Conservation (phyloP, 371 early-diverging fungal genomes). For the Mucor piriformis region DNA sequence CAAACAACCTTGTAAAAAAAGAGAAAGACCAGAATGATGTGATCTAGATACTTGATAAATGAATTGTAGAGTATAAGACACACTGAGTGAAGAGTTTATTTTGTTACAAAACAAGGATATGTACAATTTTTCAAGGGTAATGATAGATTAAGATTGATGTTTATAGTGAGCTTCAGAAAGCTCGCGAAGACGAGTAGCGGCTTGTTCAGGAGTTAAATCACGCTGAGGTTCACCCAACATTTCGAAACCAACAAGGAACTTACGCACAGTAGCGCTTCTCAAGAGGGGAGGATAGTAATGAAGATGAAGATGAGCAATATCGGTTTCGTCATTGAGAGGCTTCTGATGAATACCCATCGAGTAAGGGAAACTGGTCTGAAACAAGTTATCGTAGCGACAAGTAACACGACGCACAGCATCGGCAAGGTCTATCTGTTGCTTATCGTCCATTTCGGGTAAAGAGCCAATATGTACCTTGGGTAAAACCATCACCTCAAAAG, state of each 20-base stretch:
- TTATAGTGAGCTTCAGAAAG: constrained; percentile 70
- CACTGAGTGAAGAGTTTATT: background rate
- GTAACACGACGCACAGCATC: constrained; percentile 75
- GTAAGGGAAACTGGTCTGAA: constrained; percentile 91
- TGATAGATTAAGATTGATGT: constrained; percentile 2
- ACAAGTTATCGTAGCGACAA: constrained; percentile 89
- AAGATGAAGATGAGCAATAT: constrained; percentile 78
- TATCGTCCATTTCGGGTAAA: constrained; percentile 55
- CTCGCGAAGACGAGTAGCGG: constrained; percentile 65
- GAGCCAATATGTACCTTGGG: constrained; percentile 68
- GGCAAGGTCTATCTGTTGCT: constrained; percentile 66
- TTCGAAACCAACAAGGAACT: constrained; percentile 97
- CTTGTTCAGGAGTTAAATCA: constrained; percentile 92
- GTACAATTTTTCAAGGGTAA: background rate
- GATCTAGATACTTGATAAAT: no score
- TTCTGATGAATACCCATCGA: constrained; percentile 94
- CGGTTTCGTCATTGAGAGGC: constrained; percentile 58
- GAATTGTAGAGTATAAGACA: no score
- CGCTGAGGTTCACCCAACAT: constrained; percentile 93
- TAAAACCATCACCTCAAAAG: constrained; percentile 89
- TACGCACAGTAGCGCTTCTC: constrained; percentile 85
- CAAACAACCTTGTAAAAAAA: no score
- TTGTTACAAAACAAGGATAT: background rate
- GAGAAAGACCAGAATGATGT: no score
- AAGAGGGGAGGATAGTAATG: constrained; percentile 96